phyloP scores from a whole-genome alignment of 1,139 yeast genomes.

The Ogataea hybrid region DNA sequence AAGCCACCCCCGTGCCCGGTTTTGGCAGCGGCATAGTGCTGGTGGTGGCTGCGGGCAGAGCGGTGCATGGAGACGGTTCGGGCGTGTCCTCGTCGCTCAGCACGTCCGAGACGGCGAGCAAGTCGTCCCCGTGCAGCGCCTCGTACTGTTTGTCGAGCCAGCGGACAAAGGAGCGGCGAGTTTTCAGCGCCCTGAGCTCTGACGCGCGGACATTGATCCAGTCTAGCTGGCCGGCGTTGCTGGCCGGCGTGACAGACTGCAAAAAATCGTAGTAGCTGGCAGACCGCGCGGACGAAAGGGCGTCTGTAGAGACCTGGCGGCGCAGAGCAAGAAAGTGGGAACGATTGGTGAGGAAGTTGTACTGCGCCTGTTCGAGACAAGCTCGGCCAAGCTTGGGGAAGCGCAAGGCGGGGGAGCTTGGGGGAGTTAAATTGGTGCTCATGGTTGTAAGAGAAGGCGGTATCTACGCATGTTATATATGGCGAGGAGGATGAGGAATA shows the following conservation, averaged over 20 bases:
- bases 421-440: not conserved
- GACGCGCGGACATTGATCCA: constrained; percentile 9
- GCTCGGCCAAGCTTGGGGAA: constrained; percentile 7
- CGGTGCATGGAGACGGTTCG: not conserved
- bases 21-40: not conserved
- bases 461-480: not conserved
- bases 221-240: constrained; percentile 10
- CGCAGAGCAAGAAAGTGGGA: constrained; percentile 9
- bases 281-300: constrained; percentile 7
- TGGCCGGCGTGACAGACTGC: constrained; percentile 5
- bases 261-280: constrained; percentile 12
- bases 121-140: constrained; percentile 6
- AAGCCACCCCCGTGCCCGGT: not conserved
- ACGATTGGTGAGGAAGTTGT: constrained; percentile 6
- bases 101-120: constrained; percentile 7
- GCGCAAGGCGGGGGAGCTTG: constrained; percentile 4
- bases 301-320: constrained; percentile 5
- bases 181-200: constrained; percentile 9
- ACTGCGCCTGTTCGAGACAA: not conserved
- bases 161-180: constrained; percentile 10
- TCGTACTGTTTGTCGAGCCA: constrained; percentile 15
- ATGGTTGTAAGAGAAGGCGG: not conserved
- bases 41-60: not conserved
- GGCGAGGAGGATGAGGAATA: not conserved
- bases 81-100: constrained; percentile 12